A percentile compares a stretch with the other conserved stretches of the same genome.
Conservation (phyloP, 257 asterid species). For the Ligustrum vulgare region DNA sequence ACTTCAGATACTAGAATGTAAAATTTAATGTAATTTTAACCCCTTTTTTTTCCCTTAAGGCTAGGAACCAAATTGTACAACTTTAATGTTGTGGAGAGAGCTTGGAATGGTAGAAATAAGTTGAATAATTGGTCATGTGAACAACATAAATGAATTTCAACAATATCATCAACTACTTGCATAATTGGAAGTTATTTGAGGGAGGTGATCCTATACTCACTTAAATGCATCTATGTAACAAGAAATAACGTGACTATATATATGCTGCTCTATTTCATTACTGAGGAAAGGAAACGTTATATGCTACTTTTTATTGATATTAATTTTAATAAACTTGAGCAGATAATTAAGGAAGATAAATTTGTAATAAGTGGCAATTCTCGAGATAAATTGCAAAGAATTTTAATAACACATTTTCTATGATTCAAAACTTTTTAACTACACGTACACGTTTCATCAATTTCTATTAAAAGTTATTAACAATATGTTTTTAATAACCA, state of each 20-base stretch:
- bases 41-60: no score
- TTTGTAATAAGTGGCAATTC: not conserved
- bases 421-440: no score
- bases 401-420: not conserved
- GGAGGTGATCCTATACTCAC: not conserved
- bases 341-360: not conserved
- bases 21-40: no score
- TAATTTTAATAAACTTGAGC: no score
- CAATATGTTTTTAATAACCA: no score
- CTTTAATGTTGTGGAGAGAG: not conserved
- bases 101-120: not conserved
- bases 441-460: no score
- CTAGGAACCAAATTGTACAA: not conserved
- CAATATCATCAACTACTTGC: slow-evolving; percentile 30
- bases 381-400: not conserved
- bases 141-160: slow-evolving; percentile 31
- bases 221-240: not conserved
- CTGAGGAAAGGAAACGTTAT: not conserved
- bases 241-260: not conserved
- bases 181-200: slow-evolving; percentile 7
- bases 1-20: no score
- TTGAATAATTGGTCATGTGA: slow-evolving; percentile 33
- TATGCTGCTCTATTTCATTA: not conserved
- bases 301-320: no score
- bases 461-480: no score